phyloP scores from a whole-genome alignment of 306 rosid species.

The Arachis hypogaea region DNA sequence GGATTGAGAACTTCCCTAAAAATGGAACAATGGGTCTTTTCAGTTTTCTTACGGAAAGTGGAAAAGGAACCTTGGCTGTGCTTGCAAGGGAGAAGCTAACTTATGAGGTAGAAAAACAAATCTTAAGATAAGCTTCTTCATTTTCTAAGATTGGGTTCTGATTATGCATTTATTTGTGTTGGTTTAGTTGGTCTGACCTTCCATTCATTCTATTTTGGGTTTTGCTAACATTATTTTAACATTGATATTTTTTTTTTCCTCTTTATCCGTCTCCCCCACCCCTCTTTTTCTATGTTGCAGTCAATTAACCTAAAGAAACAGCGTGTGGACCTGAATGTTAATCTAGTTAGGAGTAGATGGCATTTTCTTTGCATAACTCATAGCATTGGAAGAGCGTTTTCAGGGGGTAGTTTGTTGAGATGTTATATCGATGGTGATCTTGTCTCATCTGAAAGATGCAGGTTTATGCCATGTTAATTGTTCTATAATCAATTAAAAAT shows the following conservation, averaged over 20 bases:
- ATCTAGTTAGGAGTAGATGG: slow-evolving; percentile 79
- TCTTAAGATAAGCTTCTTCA: slow-evolving; percentile 31
- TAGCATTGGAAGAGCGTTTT: slow-evolving; percentile 97
- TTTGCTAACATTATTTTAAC: slow-evolving; percentile 36
- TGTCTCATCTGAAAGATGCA: slow-evolving; percentile 96
- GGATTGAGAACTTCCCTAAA: slow-evolving; percentile 90
- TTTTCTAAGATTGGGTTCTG: slow-evolving; percentile 19
- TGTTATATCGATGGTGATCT: slow-evolving; percentile 91
- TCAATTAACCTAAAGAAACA: slow-evolving; percentile 86
- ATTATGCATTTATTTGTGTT: slow-evolving; percentile 6
- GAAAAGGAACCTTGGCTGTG: slow-evolving; percentile 85
- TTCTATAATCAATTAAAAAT: slow-evolving; percentile 3
- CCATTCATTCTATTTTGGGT: slow-evolving; percentile 9
- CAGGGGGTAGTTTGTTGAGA: slow-evolving; percentile 91
- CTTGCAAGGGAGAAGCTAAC: slow-evolving; percentile 79
- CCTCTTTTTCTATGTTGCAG: slow-evolving; percentile 45
- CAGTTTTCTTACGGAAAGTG: slow-evolving; percentile 89
- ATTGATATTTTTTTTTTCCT: slow-evolving; percentile 31
- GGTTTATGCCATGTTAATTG: slow-evolving; percentile 51
- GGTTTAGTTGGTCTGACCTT: slow-evolving; percentile 26
- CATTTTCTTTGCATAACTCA: slow-evolving; percentile 93
- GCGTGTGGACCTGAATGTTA: slow-evolving; percentile 66
- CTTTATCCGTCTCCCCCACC: no score
- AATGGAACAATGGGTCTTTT: slow-evolving; percentile 92
- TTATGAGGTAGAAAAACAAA: slow-evolving; percentile 66